Base-by-base conservation (phyloP, 371 early-diverging fungal species). In the Chytridium lagenaria region DNA sequence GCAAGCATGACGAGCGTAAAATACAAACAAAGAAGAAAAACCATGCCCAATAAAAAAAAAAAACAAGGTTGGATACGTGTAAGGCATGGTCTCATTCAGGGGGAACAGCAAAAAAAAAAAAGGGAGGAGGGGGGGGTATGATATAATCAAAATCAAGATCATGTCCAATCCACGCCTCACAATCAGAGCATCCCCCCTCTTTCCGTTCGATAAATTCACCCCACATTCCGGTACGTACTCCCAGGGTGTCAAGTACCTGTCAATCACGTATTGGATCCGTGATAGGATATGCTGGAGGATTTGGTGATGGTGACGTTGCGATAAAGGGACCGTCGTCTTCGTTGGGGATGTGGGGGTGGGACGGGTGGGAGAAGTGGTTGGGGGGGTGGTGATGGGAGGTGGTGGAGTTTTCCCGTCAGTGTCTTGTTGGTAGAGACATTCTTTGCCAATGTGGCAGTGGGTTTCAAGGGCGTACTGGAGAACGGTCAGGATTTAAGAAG, bases 401-500 rank as follows among this genome's bases (percentile, higher is more conserved):
- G 63, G 63, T 16, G 34, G 7, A 16, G 38, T 7, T 34, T 61
- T 61, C 10, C 63, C 63, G 63, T 61, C 63, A 3, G 2, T 15
- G 33, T 73, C 77, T 44, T 66, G 71, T 28, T 73, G 71, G 57
- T 74, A 78, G 30, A 76, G 40, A 68, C 82, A 84, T 37, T 76
- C 66, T 31, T 86, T 84, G 23, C 77, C 81, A n/a, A 71, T 23
- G 68, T 86, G 85, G 70, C 82, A 80, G 50, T 71, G 36, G 2
- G 92, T 86, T 75, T 96, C 95, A 77, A 97, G 81, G 16, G 96
- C 97, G 81, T 93, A 98, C 63, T 61, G 33, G 34, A 61, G 38
- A 38, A 31, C 12, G 36, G 44, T 7, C 7, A 44, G 19, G 44
- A 44, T 7, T 12, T 19, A 44, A 44, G 19, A 44, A 44, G 19